Percentiles rank a stretch among this genome's conserved stretches.
Evolutionary conservation across 2,329 filamentous ascomycete genomes (phyloP).

Genomic region (Cordyceps sp.): DNA sequence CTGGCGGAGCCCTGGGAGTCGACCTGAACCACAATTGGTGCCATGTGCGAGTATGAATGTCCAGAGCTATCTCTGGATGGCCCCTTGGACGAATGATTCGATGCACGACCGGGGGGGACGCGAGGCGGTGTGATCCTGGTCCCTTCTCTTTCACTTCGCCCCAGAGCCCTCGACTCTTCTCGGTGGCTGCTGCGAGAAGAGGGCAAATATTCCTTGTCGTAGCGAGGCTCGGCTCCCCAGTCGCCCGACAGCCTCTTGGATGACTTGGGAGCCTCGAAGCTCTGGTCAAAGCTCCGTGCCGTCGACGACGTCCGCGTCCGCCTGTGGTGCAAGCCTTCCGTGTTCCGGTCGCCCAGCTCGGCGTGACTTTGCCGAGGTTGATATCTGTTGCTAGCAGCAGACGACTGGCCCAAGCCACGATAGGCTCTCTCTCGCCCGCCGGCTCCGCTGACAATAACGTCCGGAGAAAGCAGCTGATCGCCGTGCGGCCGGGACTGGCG

Average conservation of each 20-base stretch:
- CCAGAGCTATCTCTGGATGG: constrained; percentile 12
- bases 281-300: constrained; percentile 8
- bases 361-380: constrained; percentile 14
- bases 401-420: constrained; percentile 8
- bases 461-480: constrained; percentile 22
- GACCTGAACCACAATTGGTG: constrained; percentile 19
- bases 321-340: constrained; percentile 8
- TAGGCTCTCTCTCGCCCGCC: constrained; percentile 26
- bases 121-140: constrained; percentile 6
- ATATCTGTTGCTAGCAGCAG: constrained; percentile 17
- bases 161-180: constrained; percentile 14
- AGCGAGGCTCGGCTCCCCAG: constrained; percentile 10
- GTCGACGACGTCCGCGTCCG: constrained; percentile 11
- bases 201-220: constrained; percentile 10
- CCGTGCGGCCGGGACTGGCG: constrained; percentile 11
- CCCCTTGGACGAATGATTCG: constrained; percentile 23
- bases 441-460: constrained; percentile 22
- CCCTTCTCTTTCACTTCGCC: constrained; percentile 8
- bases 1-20: constrained; percentile 10
- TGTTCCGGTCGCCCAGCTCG: constrained; percentile 11
- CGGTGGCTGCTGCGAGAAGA: constrained; percentile 12
- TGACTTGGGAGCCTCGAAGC: constrained; percentile 10
- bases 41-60: constrained; percentile 13
- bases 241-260: constrained; percentile 17
- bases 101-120: constrained; percentile 9